phyloP scores from a whole-genome alignment of 306 rosid species.

The Mimosa pudica region DNA sequence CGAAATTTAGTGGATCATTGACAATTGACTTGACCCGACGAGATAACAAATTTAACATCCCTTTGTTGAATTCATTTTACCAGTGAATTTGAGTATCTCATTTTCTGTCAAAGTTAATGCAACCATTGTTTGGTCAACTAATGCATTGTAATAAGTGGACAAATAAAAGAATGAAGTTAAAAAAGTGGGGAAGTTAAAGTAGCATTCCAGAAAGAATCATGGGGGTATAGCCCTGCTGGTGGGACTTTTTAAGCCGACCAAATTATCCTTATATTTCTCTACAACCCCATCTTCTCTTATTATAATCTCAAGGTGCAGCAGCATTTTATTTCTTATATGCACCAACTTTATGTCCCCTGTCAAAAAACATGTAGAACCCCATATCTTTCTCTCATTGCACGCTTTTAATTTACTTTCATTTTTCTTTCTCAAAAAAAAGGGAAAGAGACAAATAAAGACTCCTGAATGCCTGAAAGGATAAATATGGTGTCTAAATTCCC shows the following conservation, averaged over 20 bases:
- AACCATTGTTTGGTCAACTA: background rate
- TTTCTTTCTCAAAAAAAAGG: background rate
- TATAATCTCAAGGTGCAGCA: background rate
- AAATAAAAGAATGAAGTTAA: background rate
- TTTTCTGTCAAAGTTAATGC: slow-evolving; percentile 45
- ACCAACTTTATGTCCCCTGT: slow-evolving; percentile 12
- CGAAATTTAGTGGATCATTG: background rate
- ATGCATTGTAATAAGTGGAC: background rate
- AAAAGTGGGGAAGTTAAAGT: background rate
- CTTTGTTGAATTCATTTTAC: slow-evolving; percentile 38
- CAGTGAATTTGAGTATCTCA: slow-evolving; percentile 31
- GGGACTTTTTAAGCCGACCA: slow-evolving; percentile 44
- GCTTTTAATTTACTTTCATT: background rate
- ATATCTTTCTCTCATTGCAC: background rate
- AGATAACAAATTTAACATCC: slow-evolving; percentile 33
- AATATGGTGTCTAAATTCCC: too few species aligned
- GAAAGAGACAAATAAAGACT: too few species aligned
- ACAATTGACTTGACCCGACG: slow-evolving; percentile 29
- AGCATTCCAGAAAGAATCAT: slow-evolving; percentile 47
- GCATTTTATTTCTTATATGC: slow-evolving; percentile 12
- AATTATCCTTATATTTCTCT: slow-evolving; percentile 33
- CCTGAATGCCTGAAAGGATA: too few species aligned
- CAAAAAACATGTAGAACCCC: background rate
- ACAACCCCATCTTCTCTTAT: slow-evolving; percentile 36
- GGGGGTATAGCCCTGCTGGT: slow-evolving; percentile 37